A percentile compares a stretch with the other conserved stretches of the same genome.
Conservation (phyloP, 768 basidiomycete species). For the Leccinum incarnatum region DNA sequence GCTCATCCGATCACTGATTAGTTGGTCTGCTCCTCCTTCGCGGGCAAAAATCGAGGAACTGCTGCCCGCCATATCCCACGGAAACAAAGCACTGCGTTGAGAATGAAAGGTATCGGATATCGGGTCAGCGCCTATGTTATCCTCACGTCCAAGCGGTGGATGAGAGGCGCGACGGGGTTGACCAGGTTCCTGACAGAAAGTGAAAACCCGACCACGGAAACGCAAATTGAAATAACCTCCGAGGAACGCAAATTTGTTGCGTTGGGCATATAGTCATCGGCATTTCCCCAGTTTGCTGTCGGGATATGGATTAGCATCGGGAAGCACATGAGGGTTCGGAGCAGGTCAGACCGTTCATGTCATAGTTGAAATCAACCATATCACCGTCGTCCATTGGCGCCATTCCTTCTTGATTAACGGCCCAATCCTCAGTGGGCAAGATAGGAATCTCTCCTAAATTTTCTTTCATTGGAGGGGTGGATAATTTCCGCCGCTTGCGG, state of each 20-base stretch:
- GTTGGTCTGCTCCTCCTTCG: constrained; percentile 29
- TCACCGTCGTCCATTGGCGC: constrained; percentile 9
- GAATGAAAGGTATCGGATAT: constrained; percentile 44
- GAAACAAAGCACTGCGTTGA: constrained; percentile 70
- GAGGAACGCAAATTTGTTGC: constrained; percentile 47
- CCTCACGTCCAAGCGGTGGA: constrained; percentile 49
- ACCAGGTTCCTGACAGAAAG: constrained; percentile 63
- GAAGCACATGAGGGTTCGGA: not conserved
- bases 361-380: constrained; percentile 25
- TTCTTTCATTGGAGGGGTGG: constrained; percentile 1
- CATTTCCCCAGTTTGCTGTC: constrained; percentile 23
- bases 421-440: constrained; percentile 13
- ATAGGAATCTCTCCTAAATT: not conserved
- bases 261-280: constrained; percentile 15
- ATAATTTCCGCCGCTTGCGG: constrained; percentile 48
- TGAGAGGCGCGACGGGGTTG: constrained; percentile 76
- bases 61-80: constrained; percentile 79
- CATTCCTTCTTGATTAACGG: constrained; percentile 5
- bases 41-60: constrained; percentile 53
- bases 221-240: constrained; percentile 46
- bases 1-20: constrained; percentile 45
- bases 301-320: constrained; percentile 8
- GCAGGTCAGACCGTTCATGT: constrained; percentile 20
- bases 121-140: constrained; percentile 47
- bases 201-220: constrained; percentile 12